phyloP scores from a whole-genome alignment of 75 land plant species.

The Cryptomeria japonica region DNA sequence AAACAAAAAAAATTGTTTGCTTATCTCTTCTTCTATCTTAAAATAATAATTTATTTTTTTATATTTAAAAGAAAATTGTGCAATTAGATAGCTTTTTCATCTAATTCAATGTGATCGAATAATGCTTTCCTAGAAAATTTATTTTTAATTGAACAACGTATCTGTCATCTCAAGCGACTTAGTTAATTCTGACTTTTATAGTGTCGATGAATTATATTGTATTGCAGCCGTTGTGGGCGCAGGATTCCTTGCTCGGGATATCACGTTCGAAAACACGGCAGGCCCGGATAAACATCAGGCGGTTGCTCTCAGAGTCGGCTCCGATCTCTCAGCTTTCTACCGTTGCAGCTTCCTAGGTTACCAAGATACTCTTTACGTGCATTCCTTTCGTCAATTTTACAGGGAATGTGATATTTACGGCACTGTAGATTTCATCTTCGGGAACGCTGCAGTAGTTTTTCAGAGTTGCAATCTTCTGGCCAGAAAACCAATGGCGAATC shows the following conservation, averaged over 20 bases:
- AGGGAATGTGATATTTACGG: constrained; percentile 55
- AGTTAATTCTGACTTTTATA: background rate
- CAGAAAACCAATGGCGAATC: constrained; percentile 39
- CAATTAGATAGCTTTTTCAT: no score
- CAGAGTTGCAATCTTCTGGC: constrained; percentile 69
- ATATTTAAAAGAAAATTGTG: no score
- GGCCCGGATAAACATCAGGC: constrained; percentile 59
- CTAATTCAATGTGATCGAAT: no score
- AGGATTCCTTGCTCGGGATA: constrained; percentile 48
- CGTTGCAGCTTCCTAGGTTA: constrained; percentile 50
- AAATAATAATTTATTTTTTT: no score
- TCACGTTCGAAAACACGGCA: constrained; percentile 64
- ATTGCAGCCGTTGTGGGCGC: constrained; percentile 38
- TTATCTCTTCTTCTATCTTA: no score
- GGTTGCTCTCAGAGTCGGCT: constrained; percentile 51
- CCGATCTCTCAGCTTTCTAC: constrained; percentile 51
- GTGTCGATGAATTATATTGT: background rate
- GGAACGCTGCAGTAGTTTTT: constrained; percentile 56
- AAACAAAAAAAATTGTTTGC: no score
- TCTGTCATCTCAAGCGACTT: no score
- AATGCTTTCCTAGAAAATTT: no score
- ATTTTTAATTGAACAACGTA: no score
- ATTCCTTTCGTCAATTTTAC: constrained; percentile 62
- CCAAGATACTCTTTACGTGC: constrained; percentile 58
- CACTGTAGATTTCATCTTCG: constrained; percentile 73